Base-by-base conservation (phyloP, 169 alveolate genomes). In the Cryptosporidium parvum region DNA sequence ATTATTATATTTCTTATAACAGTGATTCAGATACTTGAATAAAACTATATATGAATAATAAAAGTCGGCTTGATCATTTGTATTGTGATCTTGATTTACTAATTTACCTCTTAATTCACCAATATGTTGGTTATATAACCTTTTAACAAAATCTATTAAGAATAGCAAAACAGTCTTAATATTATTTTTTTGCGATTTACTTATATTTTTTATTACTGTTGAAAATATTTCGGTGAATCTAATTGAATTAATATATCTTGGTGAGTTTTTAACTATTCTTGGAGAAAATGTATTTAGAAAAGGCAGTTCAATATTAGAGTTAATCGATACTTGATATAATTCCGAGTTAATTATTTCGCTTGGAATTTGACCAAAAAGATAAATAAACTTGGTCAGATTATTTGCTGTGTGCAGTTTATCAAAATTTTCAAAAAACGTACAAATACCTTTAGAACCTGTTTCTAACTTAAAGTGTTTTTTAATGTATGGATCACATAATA, bases 351-450 rank as follows among this genome's bases (percentile, higher is more conserved):
- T 73, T 31, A 56, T 23, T 52, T 73, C 67, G 9, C 23, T 73
- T n/a, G 86, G 86, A 26, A 73, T 73, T 14, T 29, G 33, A 0
- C 86, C 86, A 39, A 73, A 73, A 12, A 73, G 39, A 73, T 52
- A 73, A 10, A 73, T 53, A 42, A 53, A 56, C 10, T 33, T 56
- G 10, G 26, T 51, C 21, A 73, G 21, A 42, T 53, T n/a, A 10
- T 59, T 51, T 16, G 23, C 3, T 7, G 16, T 14, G 16, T 29
- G 35, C 21, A 73, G 37, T 14, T 58, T 37, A 37, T 59, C 48
- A 4, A 53, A 53, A 18, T 56, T 29, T 23, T 56, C 37, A 21
- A 33, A 18, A 56, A 26, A 45, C 37, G 0, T 42, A 35, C 14
- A n/a, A 2, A 58, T 23, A 35, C 1, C n/a, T 4, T 2, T 12